Evolutionary conservation across 352 stramenopile genomes (phyloP).

Genomic region (Phytophthora fragariaefolia): DNA sequence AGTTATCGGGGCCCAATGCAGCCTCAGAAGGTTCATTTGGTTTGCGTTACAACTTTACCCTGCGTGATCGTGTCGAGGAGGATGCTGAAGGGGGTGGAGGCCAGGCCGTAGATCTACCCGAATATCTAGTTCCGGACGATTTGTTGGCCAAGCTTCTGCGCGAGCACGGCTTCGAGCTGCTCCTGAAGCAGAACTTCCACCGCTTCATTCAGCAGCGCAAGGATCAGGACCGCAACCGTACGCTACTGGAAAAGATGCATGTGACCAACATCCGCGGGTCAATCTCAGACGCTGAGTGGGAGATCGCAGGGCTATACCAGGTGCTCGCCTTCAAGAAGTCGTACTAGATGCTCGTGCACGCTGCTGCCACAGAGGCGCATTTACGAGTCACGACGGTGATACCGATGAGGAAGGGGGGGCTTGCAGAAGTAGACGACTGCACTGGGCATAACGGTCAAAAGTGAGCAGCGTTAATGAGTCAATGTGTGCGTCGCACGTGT

Average conservation of each 20-base stretch:
- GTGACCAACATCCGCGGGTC: conserved; percentile 87
- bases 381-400: too few relatives aligned
- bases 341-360: conserved; percentile 44
- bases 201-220: conserved; percentile 82
- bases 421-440: conserved; percentile 1
- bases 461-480: background rate
- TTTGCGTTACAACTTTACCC: conserved; percentile 91
- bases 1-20: conserved; percentile 51
- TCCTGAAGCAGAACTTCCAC: conserved; percentile 89
- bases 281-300: conserved; percentile 88
- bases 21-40: conserved; percentile 69
- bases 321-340: conserved; percentile 87
- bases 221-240: conserved; percentile 69
- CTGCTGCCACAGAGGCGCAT: conserved; percentile 3
- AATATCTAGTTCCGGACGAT: conserved; percentile 92
- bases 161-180: conserved; percentile 81
- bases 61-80: conserved; percentile 75
- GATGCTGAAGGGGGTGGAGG: conserved; percentile 53
- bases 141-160: conserved; percentile 67
- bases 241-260: conserved; percentile 86
- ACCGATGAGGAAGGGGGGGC: background rate
- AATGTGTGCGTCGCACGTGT: background rate
- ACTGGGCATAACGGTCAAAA: conserved; percentile 3
- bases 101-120: conserved; percentile 89
- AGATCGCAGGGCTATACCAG: conserved; percentile 87